These are phyloP conservation scores for Cicer judaicum DNA, from an alignment of 306 rosid genomes.

Conservation along the genomic window DNA sequence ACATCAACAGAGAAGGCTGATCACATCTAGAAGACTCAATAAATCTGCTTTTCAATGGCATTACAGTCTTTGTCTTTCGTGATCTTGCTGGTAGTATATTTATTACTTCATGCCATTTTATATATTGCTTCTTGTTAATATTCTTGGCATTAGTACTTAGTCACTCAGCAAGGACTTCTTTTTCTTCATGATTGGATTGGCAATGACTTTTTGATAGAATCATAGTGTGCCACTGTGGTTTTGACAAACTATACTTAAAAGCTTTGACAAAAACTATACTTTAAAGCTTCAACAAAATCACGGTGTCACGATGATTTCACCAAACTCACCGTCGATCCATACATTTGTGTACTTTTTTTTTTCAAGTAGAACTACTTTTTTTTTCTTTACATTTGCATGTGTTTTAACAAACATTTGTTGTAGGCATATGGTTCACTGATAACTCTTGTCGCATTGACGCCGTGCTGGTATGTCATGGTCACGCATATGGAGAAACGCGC, in stretches of 20 bases:
- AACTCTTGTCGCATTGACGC: conserved; percentile 29
- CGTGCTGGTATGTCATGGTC: conserved; percentile 45
- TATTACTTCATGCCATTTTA: neutral
- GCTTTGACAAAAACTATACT: too few species aligned
- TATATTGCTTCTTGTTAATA: neutral
- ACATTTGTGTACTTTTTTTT: neutral
- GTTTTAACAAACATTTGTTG: conserved; percentile 32
- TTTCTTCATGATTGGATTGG: neutral
- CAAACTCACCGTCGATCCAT: too few species aligned
- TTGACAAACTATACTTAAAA: too few species aligned
- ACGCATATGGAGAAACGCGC: conserved; percentile 21
- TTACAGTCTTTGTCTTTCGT: conserved; percentile 18
- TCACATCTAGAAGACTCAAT: conserved; percentile 21
- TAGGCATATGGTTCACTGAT: conserved; percentile 41
- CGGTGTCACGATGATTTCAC: too few species aligned
- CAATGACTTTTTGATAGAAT: too few species aligned
- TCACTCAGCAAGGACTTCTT: neutral
- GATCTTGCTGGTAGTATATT: conserved; percentile 34
- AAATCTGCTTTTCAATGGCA: conserved; percentile 32
- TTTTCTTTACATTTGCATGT: neutral
- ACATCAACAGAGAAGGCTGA: neutral
- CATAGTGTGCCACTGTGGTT: too few species aligned
- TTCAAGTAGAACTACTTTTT: neutral
- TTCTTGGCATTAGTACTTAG: neutral
- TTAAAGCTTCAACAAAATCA: too few species aligned